Percentiles rank a stretch among this genome's conserved stretches.
Evolutionary conservation across 768 basidiomycete genomes (phyloP).

Genomic region (Symmetrospora coprosmae): DNA sequence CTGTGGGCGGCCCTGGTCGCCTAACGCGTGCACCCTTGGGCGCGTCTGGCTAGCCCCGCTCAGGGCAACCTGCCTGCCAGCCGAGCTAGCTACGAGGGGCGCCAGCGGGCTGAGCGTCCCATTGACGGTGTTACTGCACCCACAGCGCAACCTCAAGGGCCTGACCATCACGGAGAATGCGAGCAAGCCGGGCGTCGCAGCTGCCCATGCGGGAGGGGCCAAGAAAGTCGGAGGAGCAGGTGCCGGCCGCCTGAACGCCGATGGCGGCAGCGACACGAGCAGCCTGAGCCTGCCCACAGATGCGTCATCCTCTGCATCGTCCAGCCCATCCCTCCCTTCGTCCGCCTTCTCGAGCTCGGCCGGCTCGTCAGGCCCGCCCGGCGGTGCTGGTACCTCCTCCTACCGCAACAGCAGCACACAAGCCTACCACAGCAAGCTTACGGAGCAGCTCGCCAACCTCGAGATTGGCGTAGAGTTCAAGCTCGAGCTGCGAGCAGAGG

Average conservation of each 20-base stretch:
- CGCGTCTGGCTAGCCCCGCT: neutral
- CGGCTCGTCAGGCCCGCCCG: constrained; percentile 35
- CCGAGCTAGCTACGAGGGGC: neutral
- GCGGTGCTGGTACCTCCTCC: constrained; percentile 7
- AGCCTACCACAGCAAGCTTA: constrained; percentile 51
- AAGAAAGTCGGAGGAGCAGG: neutral
- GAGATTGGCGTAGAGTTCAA: constrained; percentile 68
- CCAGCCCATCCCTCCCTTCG: constrained; percentile 41
- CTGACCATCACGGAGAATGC: constrained; percentile 27
- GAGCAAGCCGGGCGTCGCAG: constrained; percentile 24
- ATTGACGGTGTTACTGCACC: neutral
- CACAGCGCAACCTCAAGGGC: constrained; percentile 30
- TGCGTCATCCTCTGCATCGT: constrained; percentile 39
- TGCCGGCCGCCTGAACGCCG: neutral
- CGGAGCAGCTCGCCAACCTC: constrained; percentile 68
- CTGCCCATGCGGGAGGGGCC: neutral
- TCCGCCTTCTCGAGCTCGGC: constrained; percentile 36
- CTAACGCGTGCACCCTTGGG: neutral
- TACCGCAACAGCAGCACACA: neutral
- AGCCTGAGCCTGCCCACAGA: constrained; percentile 2
- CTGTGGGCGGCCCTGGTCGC: neutral
- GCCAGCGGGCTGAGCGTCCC: neutral
- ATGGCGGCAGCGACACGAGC: too few relatives aligned
- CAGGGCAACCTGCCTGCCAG: neutral
- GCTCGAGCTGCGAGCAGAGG: constrained; percentile 67